Evolutionary conservation across 306 rosid species (phyloP), one percentile per base, ranked within the genome.

Genomic region (Trifolium pratense): DNA sequence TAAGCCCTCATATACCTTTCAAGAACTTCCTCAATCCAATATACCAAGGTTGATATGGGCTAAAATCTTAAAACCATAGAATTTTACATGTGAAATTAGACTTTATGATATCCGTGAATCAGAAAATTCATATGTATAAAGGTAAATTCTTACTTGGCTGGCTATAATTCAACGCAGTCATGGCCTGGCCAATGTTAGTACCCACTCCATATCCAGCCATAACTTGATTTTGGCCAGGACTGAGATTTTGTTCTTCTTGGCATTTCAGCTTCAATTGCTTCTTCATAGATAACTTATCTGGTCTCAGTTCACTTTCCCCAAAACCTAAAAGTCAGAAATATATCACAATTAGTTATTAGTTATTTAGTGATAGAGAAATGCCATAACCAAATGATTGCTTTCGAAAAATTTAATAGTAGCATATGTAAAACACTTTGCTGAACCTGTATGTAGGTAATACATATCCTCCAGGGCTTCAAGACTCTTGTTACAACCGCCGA

Each of bases 381-480:
- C 34, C 70, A 80, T 45, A 76, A 73, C 59, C 63, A 49, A 36
- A 66, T 32, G 23, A 70, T 66, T 78, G 52, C 23, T 17, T 3
- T 16, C 7, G 21, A 56, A 75, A 56, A 48, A 56, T 11, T 58
- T 39, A 71, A 73, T 53, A 60, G 31, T 17, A 48, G 61, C 14
- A 63, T 64, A 60, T 58, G 36, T 48, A 74, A 71, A 62, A 68
- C 45, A 72, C 55, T 68, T 63, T 59, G 61, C 20, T 62, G 75
- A 78, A 95, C 99, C 99, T 88, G 99, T 95, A 84, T 90, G 18
- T 39, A 95, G 81, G 87, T 80, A 92, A 90, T 79, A 92, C 96
- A 95, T 88, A 78, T 95, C 99, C 63, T 86, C 97, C 56, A 95
- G 80, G 62, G 96, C 99, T 86, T 95, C 99, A 49, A 95, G 97